Base-by-base conservation (phyloP, 2,329 filamentous ascomycete genomes). In the Fusarium burgessii region DNA sequence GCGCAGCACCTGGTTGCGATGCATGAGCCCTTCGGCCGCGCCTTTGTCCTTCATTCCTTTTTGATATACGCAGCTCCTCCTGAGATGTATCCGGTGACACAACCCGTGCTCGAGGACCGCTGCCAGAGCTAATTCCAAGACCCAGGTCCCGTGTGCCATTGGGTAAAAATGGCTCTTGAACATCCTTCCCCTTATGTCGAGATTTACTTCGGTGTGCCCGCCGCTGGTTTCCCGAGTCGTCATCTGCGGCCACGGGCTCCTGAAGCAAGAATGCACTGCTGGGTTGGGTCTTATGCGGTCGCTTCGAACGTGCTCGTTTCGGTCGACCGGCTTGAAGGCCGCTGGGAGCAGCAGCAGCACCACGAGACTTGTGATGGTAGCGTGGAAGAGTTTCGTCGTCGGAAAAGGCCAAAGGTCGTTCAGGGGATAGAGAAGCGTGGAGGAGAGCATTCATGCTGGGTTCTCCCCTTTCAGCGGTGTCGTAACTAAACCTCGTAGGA, bases 241-340 rank as follows among this genome's bases (percentile, higher is more conserved):
- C 78, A 23, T 77, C 75, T 29, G 75, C 75, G n/a, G 70, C 73
- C 23, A 85, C 74, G 5, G 82, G 75, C 68, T 86, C 85, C 33
- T 83, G 79, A 17, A 89, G 80, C 55, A 89, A 80, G 72, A 89
- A 89, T 11, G 83, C 84, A 49, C 86, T 84, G 68, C 80, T 83
- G 9, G 85, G 80, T 18, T 85, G 82, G 33, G 82, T 79, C 73
- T 83, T 87, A 57, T 84, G 79, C 43, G 73, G 78, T 63, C 78
- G 74, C 46, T 77, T 75, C 23, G 73, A 60, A 49, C 62, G 70
- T 25, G 67, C 51, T 63, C 79, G 76, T 38, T 75, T 76, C 27
- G 73, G 70, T 32, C 71, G 73, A 35, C 62, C 71, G 8, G 71
- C 71, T 55, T 74, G 69, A 59, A 65, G 68, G 51, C 56, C 68